Base-by-base conservation (phyloP, 306 rosid species). In the Castanea mollissima region DNA sequence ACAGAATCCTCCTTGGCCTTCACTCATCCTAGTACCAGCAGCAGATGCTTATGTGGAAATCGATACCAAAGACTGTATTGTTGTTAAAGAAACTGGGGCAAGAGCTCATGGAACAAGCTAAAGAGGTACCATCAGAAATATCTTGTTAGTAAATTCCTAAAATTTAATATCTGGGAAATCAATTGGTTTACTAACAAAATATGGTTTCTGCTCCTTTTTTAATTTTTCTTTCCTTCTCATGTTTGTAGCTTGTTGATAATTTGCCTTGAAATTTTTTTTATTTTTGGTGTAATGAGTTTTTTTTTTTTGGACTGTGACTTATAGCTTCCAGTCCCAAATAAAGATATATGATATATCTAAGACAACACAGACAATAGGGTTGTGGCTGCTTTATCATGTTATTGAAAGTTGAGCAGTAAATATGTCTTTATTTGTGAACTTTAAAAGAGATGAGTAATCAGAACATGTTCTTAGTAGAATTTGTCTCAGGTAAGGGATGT, bases 21-120 rank as follows among this genome's bases (percentile, higher is more conserved):
- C 82, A 91, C 97, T 58, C 99, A 95, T 84, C 99, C 99, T 68
- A 95, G 96, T 86, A 95, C 97, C 99, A 95, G 81, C 99, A 95
- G 49, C 99, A 95, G 85, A 95, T 95, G 99, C 97, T 95, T 76
- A 89, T 95, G 97, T 95, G 99, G 99, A 95, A 95, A 91, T 84
- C 99, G 55, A 81, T 84, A 2, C 99, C 99, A 73, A 95, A 88
- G 89, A 95, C 97, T 73, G 99, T 93, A 65, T 86, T 95, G 69
- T 82, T 95, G 85, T 82, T 95, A 84, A 95, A 95, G 90, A 95
- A 93, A 90, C 90, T 90, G 31, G 99, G 99, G 78, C 77, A 83
- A 76, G 94, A 84, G 34, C 95, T 95, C 82, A 91, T 95, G 96
- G 97, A 95, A 87, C 96, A 95, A 91, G 99, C 99, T 85, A 91